These are phyloP conservation scores for Eucalyptus erythrocorys DNA, from an alignment of 345 rosid genomes.

Conservation along the genomic window DNA sequence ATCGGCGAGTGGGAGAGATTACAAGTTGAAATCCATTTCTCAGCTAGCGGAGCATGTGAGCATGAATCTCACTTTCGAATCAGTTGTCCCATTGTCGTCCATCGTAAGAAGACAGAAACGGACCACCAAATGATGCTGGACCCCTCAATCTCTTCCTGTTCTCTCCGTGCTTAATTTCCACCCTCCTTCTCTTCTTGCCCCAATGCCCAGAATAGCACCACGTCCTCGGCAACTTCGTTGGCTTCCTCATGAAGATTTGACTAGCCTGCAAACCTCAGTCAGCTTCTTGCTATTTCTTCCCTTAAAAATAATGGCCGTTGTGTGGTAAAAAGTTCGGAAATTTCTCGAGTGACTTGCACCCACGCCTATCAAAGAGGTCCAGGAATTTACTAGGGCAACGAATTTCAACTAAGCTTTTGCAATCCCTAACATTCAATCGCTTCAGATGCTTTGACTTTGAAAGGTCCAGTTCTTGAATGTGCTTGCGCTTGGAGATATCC, in stretches of 20 bases:
- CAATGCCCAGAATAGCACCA: too few species aligned
- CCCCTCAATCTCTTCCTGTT: too few species aligned
- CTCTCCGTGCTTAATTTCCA: too few species aligned
- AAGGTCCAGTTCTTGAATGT: background rate
- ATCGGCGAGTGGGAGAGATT: too few species aligned
- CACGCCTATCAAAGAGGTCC: accelerated
- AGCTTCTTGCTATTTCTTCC: background rate
- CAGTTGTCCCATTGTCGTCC: too few species aligned
- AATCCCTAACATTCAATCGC: background rate
- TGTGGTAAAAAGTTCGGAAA: background rate
- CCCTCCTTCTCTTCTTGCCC: too few species aligned
- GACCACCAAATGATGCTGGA: too few species aligned
- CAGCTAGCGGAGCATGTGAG: too few species aligned
- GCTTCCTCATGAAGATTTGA: too few species aligned
- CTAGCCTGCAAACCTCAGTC: accelerated
- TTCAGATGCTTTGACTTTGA: background rate
- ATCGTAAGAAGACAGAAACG: accelerated
- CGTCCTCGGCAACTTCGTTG: too few species aligned
- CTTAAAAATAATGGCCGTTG: accelerated
- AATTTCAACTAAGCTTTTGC: background rate
- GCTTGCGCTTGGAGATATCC: background rate
- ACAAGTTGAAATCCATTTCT: too few species aligned
- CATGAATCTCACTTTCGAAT: too few species aligned
- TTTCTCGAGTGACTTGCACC: background rate
- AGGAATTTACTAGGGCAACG: background rate